phyloP scores from a whole-genome alignment of 2,329 filamentous ascomycete species.

The Albifimbria verrucaria region DNA sequence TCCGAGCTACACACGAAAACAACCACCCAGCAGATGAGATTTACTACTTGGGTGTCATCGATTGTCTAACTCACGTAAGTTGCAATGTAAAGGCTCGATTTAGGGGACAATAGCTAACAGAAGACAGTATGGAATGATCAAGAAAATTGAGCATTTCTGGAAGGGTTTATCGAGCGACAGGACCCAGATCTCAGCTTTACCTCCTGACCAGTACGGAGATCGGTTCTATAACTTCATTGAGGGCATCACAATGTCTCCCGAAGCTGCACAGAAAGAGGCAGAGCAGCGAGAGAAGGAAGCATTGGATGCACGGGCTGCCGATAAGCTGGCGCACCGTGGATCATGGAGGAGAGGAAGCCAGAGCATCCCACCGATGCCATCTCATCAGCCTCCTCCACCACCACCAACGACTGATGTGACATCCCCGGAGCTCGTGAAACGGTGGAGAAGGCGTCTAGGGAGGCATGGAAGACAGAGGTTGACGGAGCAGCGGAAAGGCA shows the following conservation, averaged over 20 bases:
- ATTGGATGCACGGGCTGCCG: slow-evolving; percentile 30
- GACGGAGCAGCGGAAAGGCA: slow-evolving; percentile 40
- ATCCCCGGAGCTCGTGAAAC: slow-evolving; percentile 38
- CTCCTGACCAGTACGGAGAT: slow-evolving; percentile 86
- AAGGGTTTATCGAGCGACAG: slow-evolving; percentile 85
- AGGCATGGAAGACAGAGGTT: slow-evolving; percentile 31
- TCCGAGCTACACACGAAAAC: slow-evolving; percentile 89
- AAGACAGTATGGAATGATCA: slow-evolving; percentile 81
- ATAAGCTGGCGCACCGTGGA: slow-evolving; percentile 34
- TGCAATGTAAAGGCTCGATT: neutral
- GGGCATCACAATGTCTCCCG: slow-evolving; percentile 83
- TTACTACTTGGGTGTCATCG: slow-evolving; percentile 97
- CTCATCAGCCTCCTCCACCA: slow-evolving; percentile 41
- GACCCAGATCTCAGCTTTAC: slow-evolving; percentile 86
- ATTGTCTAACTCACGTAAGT: slow-evolving; percentile 94
- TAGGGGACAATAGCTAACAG: slow-evolving; percentile 19
- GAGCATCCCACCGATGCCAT: slow-evolving; percentile 41
- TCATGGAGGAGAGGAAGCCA: slow-evolving; percentile 30
- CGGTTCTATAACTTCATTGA: slow-evolving; percentile 92
- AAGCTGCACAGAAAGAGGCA: slow-evolving; percentile 72
- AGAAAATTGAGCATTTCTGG: slow-evolving; percentile 95
- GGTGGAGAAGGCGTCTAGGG: slow-evolving; percentile 35
- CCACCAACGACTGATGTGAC: slow-evolving; percentile 24
- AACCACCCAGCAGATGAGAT: slow-evolving; percentile 83
- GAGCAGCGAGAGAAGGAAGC: slow-evolving; percentile 59